A percentile compares a stretch with the other conserved stretches of the same genome.
Conservation (phyloP, 345 rosid species). For the Adansonia digitata region DNA sequence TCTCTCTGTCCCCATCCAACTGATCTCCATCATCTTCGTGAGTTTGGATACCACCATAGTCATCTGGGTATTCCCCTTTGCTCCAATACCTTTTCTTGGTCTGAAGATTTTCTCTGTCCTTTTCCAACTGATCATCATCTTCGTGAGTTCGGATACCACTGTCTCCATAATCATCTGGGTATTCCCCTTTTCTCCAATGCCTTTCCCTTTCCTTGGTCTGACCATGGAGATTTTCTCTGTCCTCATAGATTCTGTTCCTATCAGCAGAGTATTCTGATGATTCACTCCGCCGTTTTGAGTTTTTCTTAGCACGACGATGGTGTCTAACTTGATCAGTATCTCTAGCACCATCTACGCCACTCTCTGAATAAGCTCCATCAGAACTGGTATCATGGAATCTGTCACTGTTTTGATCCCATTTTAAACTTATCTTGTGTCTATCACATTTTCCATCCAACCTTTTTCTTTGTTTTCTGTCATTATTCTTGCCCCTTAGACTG, state of each 20-base stretch:
- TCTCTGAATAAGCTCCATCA: conserved; percentile 30
- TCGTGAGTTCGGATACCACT: not conserved
- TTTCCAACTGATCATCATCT: not conserved
- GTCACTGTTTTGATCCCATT: conserved; percentile 19
- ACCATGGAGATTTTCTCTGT: not conserved
- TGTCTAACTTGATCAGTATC: conserved; percentile 22
- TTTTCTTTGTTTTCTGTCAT: conserved; percentile 11
- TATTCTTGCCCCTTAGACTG: conserved; percentile 3
- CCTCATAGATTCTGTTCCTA: conserved; percentile 20
- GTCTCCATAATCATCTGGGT: not conserved
- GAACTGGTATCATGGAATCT: conserved; percentile 25
- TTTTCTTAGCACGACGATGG: conserved; percentile 5
- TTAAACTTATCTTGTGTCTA: conserved; percentile 13
- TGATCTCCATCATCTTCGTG: not conserved
- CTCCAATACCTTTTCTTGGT: not conserved
- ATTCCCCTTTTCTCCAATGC: not conserved
- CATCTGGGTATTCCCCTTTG: not conserved
- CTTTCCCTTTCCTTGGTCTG: not conserved
- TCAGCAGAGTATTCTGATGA: conserved; percentile 30
- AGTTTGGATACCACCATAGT: too few species aligned
- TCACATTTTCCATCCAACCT: not conserved
- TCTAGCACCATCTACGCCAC: conserved; percentile 20
- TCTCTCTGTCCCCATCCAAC: not conserved
- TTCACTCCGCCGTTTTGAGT: conserved; percentile 18
- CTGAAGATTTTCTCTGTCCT: conserved; percentile 8